Evolutionary conservation across 257 asterid genomes (phyloP), one percentile per base, ranked within the genome.

Genomic region (Dorcoceras hygrometricum): DNA sequence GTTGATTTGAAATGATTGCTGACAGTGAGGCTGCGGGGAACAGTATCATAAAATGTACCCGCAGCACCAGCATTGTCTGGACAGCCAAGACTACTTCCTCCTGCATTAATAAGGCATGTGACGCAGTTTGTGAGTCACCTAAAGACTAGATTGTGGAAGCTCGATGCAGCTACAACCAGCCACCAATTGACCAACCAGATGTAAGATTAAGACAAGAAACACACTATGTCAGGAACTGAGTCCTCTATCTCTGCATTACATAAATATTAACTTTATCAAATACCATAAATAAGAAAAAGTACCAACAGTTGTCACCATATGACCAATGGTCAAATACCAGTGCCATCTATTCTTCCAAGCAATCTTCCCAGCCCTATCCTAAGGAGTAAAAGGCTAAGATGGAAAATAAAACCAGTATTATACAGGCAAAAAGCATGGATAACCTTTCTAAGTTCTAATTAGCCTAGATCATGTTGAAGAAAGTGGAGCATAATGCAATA

Each of bases 51-150:
- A 80, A 88, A 83, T 68, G 98, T 95, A 71, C 99, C 99, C 9
- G 99, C 96, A 65, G 94, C 99, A 62, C 99, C 99, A 28, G 99
- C 93, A 86, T 95, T 95, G 69, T 86, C 93, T 22, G 81, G 87
- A 79, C 98, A 95, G 75, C 97, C 95, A 59, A 73, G 84, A 77
- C 99, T 95, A 81, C 80, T 87, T 70, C 99, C 99, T 71, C 99
- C 99, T 95, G 86, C 63, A 80, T 59, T 62, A 75, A 39, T 1
- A 16, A 46, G 20, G 8, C 22, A 4, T 46, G 22, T 63, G 57
- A 71, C 31, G 66, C 73, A 72, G 77, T 64, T 39, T 14, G 19
- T 18, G 20, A 25, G 53, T 65, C 14, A 9, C 34, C 28, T 27
- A 57, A 26, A 1, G 54, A 18, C 54, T 16, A 46, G 8, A 34